Conservation (phyloP, 441 rosid species). For the Pelargonium fulgidum region DNA sequence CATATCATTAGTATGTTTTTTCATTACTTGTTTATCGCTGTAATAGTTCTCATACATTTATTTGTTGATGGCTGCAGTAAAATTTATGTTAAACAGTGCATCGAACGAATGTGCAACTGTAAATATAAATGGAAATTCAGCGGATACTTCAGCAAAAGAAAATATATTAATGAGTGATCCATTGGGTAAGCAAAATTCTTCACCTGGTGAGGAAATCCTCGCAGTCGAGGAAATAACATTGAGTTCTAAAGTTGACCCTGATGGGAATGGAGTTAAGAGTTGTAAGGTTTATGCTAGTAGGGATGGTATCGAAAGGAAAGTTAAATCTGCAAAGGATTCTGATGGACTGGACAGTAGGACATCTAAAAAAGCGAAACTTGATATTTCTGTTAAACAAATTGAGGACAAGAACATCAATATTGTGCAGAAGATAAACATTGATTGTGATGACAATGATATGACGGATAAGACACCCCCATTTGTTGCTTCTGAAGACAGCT, state of each 20-base stretch:
- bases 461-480: conserved; percentile 13
- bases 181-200: conserved; percentile 18
- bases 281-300: conserved; percentile 20
- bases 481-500: conserved; percentile 27
- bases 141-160: conserved; percentile 23
- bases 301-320: conserved; percentile 25
- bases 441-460: conserved; percentile 19
- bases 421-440: conserved; percentile 22
- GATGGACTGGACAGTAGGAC: conserved; percentile 35
- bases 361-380: conserved; percentile 43
- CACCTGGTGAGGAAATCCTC: conserved; percentile 13
- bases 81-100: conserved; percentile 48
- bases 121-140: conserved; percentile 20
- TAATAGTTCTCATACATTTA: conserved; percentile 20
- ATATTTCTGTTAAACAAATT: conserved; percentile 21
- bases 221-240: conserved; percentile 15
- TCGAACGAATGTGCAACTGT: conserved; percentile 19
- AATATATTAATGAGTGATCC: conserved; percentile 15
- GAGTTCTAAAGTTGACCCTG: conserved; percentile 19
- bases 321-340: conserved; percentile 23
- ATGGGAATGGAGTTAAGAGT: conserved; percentile 18
- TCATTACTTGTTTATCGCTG: conserved; percentile 15
- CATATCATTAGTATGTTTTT: conserved; percentile 14
- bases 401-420: conserved; percentile 28
- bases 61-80: conserved; percentile 44